phyloP scores from a whole-genome alignment of 805 yeast species.

The Cyberlindnera euphorbiiphila region DNA sequence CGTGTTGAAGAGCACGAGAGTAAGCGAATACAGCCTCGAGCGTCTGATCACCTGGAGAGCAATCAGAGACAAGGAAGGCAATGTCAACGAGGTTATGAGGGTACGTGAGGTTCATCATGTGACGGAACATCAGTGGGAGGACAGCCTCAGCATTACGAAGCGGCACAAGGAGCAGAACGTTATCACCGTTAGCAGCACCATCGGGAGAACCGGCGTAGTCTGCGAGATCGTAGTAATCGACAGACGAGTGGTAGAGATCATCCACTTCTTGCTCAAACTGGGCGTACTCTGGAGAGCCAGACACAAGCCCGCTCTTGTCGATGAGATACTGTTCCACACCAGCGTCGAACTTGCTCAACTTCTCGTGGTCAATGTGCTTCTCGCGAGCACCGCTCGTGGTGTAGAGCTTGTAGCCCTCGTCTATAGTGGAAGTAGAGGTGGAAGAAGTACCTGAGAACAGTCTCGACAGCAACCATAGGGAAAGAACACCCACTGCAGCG shows the following conservation, averaged over 20 bases:
- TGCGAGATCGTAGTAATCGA: constrained; percentile 59
- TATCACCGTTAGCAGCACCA: constrained; percentile 53
- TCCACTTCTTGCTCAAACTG: constrained; percentile 31
- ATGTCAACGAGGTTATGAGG: constrained; percentile 77
- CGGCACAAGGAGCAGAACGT: constrained; percentile 69
- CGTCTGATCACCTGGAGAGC: constrained; percentile 64
- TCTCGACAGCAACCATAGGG: constrained; percentile 4
- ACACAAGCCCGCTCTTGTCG: constrained; percentile 32
- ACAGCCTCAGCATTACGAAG: constrained; percentile 75
- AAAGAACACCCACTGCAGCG: background rate
- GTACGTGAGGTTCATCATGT: constrained; percentile 81
- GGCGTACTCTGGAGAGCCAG: constrained; percentile 25
- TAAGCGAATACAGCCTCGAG: constrained; percentile 62
- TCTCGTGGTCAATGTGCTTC: constrained; percentile 31
- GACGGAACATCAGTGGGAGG: constrained; percentile 77
- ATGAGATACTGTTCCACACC: constrained; percentile 37
- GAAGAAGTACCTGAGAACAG: constrained; percentile 3
- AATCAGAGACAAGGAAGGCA: constrained; percentile 78
- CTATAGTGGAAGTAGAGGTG: too few relatives aligned
- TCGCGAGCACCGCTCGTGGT: constrained; percentile 33
- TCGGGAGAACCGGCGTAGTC: constrained; percentile 49
- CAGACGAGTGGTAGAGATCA: constrained; percentile 41
- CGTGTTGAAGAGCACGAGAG: constrained; percentile 65
- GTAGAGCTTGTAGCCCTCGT: too few relatives aligned
- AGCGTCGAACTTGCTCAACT: constrained; percentile 33